A percentile compares a stretch with the other conserved stretches of the same genome.
These are phyloP conservation scores for Talaromyces sp. DNA, from an alignment of 2,329 filamentous ascomycete genomes.

Conservation along the genomic window DNA sequence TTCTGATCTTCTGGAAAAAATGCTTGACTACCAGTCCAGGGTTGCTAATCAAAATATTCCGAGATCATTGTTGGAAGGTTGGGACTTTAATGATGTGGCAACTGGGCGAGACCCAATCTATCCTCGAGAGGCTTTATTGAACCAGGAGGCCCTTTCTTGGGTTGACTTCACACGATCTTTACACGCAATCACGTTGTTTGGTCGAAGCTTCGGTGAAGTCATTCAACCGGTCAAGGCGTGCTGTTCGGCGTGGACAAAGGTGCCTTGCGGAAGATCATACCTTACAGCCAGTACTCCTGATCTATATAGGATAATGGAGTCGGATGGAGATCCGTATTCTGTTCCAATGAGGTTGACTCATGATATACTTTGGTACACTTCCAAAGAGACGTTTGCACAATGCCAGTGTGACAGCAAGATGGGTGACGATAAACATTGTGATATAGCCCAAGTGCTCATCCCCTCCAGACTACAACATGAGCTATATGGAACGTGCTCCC, in stretches of 20 bases:
- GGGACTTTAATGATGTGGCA: slow-evolving; percentile 28
- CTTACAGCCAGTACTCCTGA: slow-evolving; percentile 28
- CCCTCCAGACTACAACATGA: slow-evolving; percentile 16
- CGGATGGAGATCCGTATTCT: slow-evolving; percentile 22
- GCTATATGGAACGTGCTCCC: not conserved
- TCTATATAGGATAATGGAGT: slow-evolving; percentile 30
- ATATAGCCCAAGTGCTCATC: slow-evolving; percentile 14
- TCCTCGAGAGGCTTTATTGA: slow-evolving; percentile 21
- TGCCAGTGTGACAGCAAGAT: slow-evolving; percentile 3
- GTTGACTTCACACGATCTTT: slow-evolving; percentile 31
- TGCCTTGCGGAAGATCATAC: slow-evolving; percentile 30
- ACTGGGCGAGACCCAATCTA: slow-evolving; percentile 23
- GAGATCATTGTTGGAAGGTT: slow-evolving; percentile 27
- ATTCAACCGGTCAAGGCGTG: slow-evolving; percentile 22
- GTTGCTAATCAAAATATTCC: slow-evolving; percentile 15
- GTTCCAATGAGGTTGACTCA: slow-evolving; percentile 20
- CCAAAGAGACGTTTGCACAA: not conserved
- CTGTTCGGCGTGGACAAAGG: slow-evolving; percentile 26
- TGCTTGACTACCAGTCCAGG: slow-evolving; percentile 25
- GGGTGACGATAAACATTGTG: not conserved
- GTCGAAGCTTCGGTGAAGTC: slow-evolving; percentile 28
- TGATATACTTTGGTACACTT: slow-evolving; percentile 22
- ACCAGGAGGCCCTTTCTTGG: slow-evolving; percentile 27
- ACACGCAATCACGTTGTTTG: slow-evolving; percentile 27
- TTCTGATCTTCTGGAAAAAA: slow-evolving; percentile 28